Evolutionary conservation across 2,329 filamentous ascomycete species (phyloP).

Genomic region (Penicillium decumbens): DNA sequence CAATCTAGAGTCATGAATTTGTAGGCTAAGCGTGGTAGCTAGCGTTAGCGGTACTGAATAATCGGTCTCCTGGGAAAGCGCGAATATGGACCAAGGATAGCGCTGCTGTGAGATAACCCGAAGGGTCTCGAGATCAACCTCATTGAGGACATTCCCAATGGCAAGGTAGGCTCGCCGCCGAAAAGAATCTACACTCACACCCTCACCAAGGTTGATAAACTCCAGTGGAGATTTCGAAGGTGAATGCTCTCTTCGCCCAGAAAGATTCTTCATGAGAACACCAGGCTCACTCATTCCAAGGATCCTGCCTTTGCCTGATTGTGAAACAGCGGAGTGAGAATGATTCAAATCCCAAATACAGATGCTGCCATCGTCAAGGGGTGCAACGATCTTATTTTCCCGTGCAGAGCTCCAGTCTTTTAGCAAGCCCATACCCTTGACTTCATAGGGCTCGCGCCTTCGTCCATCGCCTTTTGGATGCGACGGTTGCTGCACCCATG

Average conservation of each 20-base stretch:
- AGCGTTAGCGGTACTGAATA: slow-evolving; percentile 70
- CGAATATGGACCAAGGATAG: slow-evolving; percentile 79
- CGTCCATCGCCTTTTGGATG: slow-evolving; percentile 34
- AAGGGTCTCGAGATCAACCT: slow-evolving; percentile 74
- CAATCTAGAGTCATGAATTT: slow-evolving; percentile 71
- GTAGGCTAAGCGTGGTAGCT: slow-evolving; percentile 73
- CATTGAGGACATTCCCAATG: slow-evolving; percentile 69
- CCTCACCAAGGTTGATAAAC: slow-evolving; percentile 62
- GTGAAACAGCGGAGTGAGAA: slow-evolving; percentile 28
- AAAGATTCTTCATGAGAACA: slow-evolving; percentile 64
- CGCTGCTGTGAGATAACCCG: slow-evolving; percentile 63
- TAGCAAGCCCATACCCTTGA: slow-evolving; percentile 68
- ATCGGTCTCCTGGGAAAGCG: slow-evolving; percentile 65
- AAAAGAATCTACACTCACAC: slow-evolving; percentile 70
- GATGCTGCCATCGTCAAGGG: slow-evolving; percentile 82
- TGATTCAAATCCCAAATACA: slow-evolving; percentile 73
- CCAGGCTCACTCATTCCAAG: slow-evolving; percentile 62
- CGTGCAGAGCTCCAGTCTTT: slow-evolving; percentile 50
- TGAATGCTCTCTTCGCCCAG: slow-evolving; percentile 50
- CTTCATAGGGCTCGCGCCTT: slow-evolving; percentile 52
- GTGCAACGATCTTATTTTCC: slow-evolving; percentile 64
- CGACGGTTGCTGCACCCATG: slow-evolving; percentile 67
- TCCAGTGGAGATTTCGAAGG: slow-evolving; percentile 29
- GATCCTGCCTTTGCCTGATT: slow-evolving; percentile 52
- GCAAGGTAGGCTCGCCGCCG: slow-evolving; percentile 71